These are phyloP conservation scores for Anisodus acutangulus DNA, from an alignment of 257 asterid genomes.

Conservation along the genomic window DNA sequence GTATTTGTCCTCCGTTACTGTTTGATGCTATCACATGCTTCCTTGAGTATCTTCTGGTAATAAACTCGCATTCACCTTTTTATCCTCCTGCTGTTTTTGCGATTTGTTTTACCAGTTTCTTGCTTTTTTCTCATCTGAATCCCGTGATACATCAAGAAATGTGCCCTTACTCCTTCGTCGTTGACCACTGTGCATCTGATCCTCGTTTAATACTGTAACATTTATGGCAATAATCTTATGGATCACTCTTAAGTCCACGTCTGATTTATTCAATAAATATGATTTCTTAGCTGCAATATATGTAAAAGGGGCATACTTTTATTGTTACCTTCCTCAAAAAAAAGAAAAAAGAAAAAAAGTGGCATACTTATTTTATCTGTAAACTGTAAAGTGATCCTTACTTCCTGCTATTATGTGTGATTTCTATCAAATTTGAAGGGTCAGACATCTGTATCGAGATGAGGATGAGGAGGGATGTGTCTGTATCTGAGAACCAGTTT, in stretches of 20 bases:
- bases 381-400: not conserved
- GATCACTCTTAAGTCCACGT: conserved; percentile 4
- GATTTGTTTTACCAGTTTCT: not conserved
- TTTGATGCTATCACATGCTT: conserved; percentile 25
- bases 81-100: not conserved
- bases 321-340: no score
- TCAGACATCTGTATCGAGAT: not conserved
- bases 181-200: conserved; percentile 22
- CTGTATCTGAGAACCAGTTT: no score
- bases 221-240: not conserved
- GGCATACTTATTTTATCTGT: not conserved
- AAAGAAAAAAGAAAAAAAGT: not conserved
- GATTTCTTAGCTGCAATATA: not conserved
- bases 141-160: not conserved
- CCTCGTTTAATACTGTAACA: not conserved
- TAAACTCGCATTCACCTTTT: conserved; percentile 15
- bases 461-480: no score
- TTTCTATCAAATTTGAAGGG: not conserved
- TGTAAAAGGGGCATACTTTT: not conserved
- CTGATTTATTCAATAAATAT: conserved; percentile 6
- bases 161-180: conserved; percentile 12
- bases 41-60: conserved; percentile 24
- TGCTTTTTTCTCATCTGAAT: conserved; percentile 7
- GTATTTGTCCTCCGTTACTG: not conserved
- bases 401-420: not conserved